Base-by-base conservation (phyloP, 2,329 filamentous ascomycete genomes). In the Pseudogymnoascus sp. region DNA sequence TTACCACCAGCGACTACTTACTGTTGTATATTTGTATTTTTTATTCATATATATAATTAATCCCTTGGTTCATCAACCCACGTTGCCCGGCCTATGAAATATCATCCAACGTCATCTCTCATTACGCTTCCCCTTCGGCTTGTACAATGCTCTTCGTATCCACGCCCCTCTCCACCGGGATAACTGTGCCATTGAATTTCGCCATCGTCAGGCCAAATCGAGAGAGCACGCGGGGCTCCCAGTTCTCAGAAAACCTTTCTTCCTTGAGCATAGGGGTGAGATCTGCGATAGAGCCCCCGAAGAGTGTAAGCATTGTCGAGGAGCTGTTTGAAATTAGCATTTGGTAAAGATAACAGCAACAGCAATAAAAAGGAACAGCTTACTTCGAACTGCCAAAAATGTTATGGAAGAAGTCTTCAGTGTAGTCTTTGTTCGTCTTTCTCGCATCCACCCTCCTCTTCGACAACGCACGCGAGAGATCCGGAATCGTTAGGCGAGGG, bases 221-320 rank as follows among this genome's bases (percentile, higher is more conserved):
- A 35, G 72, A 69, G 59, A 68, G 66, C 9, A 76, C 67, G 2
- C 74, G 68, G 6, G 74, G 74, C 65, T 76, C 73, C 74, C 74
- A 76, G 14, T 73, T 66, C n/a, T 75, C 72, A 5, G 73, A 63
- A 62, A 76, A 76, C 1, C 73, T 68, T 60, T 76, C 74, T 59
- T 76, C 74, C 1, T 67, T 72, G 18, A 76, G 67, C 74, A 76
- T 76, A 1, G 74, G 72, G 9, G 62, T 69, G 7, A 76, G 66
- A 61, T 76, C 74, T 28, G 72, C 65, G 33, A 76, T 67, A 1
- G 66, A 65, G 16, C 74, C 74, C 43, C 71, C 74, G 38, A 76
- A 76, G 33, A 76, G 71, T 0, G 74, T 76, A 39, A 76, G 68
- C 74, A 76, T 76, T 18, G 74, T 76, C 1, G 73, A 74, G 7